Base-by-base conservation (phyloP, 2,329 filamentous ascomycete species). In the Cladorrhinum sp. region DNA sequence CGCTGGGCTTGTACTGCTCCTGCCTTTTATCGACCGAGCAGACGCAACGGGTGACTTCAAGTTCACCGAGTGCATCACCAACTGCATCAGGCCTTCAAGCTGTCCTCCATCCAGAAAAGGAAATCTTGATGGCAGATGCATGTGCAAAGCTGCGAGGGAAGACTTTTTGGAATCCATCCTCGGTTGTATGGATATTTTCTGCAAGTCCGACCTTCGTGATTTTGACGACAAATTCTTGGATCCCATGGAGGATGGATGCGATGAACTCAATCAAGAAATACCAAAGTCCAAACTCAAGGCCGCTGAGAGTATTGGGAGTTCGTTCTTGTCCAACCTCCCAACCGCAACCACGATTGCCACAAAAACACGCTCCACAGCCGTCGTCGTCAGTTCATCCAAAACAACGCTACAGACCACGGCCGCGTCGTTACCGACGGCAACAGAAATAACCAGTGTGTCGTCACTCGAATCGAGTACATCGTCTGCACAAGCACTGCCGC, bases 141-240 rank as follows among this genome's bases (percentile, higher is more conserved):
- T 79, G 57, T 79, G 77, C 70, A 67, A 68, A 59, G 68, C 69
- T 20, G 72, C 73, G 5, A 61, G 61, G 23, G 70, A 66, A 1
- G 69, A 67, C 33, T 73, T 78, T 57, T 71, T 79, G 5, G 70
- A 73, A 16, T 70, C 73, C 42, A 71, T 75, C 28, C 68, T 75
- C 16, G 68, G 69, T n/a, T 79, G 77, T 67, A 74, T 75, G 67
- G 75, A 72, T 67, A 69, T 70, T 60, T 71, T 70, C 62, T 79
- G 77, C 68, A 60, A 69, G 14, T 58, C 70, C 21, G 65, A 70
- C 49, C 65, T 77, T 4, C 62, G 55, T 51, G 39, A 59, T 28
- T 72, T 71, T 53, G 70, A 72, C 24, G 64, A 65, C 24, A 65
- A 70, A 28, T 69, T 78, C 55, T 62, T 78, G 36, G 64, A 61